phyloP scores from a whole-genome alignment of 352 stramenopile genomes.

The Phytophthora nicotianae region DNA sequence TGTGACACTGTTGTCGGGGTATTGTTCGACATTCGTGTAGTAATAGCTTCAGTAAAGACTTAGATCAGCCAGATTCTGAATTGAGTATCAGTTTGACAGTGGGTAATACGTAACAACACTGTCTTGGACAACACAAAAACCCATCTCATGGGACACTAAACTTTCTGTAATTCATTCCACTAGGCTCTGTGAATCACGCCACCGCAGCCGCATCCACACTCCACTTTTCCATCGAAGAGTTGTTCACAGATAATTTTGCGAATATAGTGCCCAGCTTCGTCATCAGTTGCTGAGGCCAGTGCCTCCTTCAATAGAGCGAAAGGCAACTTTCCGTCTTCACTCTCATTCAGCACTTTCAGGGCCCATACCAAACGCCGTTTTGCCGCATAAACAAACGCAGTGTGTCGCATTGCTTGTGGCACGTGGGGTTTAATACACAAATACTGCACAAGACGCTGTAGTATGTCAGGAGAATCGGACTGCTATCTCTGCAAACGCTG shows the following conservation, averaged over 20 bases:
- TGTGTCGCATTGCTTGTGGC: not conserved
- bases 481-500: too few species aligned
- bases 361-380: not conserved
- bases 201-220: not conserved
- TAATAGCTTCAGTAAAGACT: too few species aligned
- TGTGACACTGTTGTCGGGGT: too few species aligned
- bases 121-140: too few species aligned
- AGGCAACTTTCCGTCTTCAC: not conserved
- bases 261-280: not conserved
- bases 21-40: too few species aligned
- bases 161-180: not conserved
- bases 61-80: too few species aligned
- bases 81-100: too few species aligned
- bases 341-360: not conserved
- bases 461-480: too few species aligned
- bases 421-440: not conserved
- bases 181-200: not conserved
- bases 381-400: not conserved
- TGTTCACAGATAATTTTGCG: conserved; percentile 1
- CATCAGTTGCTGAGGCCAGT: not conserved
- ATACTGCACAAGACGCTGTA: not conserved
- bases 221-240: not conserved
- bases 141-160: too few species aligned
- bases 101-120: too few species aligned
- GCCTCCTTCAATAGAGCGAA: not conserved